These are phyloP conservation scores for Lentinus tigrinus DNA, from an alignment of 768 basidiomycete species.

Conservation along the genomic window DNA sequence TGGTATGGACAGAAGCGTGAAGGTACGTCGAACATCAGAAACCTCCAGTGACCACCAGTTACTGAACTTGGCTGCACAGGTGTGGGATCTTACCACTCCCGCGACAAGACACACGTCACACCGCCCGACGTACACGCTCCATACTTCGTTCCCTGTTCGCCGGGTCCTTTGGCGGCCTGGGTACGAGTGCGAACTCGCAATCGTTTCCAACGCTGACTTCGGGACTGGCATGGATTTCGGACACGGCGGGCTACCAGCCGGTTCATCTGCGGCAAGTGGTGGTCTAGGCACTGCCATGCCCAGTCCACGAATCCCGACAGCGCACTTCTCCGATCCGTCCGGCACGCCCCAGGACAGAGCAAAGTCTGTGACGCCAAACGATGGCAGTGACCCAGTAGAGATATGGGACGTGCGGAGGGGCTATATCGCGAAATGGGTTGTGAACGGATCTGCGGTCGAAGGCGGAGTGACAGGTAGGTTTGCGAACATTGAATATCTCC, in stretches of 20 bases:
- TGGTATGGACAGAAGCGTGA: conserved; percentile 76
- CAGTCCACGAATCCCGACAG: conserved; percentile 19
- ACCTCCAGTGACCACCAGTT: not conserved
- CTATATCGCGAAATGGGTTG: conserved; percentile 82
- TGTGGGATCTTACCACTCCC: conserved; percentile 69
- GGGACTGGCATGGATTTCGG: conserved; percentile 33
- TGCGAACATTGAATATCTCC: too few relatives aligned
- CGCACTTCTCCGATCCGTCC: conserved; percentile 8
- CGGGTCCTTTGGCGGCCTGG: conserved; percentile 76
- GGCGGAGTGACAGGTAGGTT: conserved; percentile 82
- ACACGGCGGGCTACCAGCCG: not conserved
- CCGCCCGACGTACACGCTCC: conserved; percentile 67
- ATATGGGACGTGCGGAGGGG: conserved; percentile 85
- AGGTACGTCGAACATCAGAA: conserved; percentile 40
- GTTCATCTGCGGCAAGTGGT: conserved; percentile 2
- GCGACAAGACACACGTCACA: conserved; percentile 50
- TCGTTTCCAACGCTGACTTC: conserved; percentile 66
- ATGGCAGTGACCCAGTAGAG: conserved; percentile 59
- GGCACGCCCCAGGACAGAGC: conserved; percentile 9
- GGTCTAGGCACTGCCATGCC: conserved; percentile 12
- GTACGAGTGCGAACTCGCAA: conserved; percentile 71
- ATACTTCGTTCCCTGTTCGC: conserved; percentile 73
- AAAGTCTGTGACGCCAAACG: conserved; percentile 8
- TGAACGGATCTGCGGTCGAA: conserved; percentile 61
- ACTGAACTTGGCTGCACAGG: conserved; percentile 32